These are phyloP conservation scores for Phoma sp. DNA, from an alignment of 2,329 filamentous ascomycete species.

Conservation along the genomic window DNA sequence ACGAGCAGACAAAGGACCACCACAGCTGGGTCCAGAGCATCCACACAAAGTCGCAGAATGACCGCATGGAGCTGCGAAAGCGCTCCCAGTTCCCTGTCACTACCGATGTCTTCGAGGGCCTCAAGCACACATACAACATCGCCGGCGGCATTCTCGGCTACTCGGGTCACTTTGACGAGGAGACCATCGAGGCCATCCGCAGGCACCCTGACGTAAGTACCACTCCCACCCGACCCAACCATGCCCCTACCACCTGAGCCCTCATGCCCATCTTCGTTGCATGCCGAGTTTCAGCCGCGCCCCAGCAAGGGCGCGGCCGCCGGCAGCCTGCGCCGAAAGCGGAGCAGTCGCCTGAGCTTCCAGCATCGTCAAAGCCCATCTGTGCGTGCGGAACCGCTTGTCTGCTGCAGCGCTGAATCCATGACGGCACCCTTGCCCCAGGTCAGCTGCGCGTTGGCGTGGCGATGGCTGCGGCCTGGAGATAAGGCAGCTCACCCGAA, in stretches of 20 bases:
- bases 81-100: conserved; percentile 75
- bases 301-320: not conserved
- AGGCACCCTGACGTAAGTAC: conserved; percentile 93
- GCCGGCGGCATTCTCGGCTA: conserved; percentile 86
- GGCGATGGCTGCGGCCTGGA: conserved; percentile 27
- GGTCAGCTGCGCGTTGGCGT: conserved; percentile 15
- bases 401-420: too few species aligned
- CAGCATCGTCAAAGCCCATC: not conserved
- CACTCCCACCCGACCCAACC: too few species aligned
- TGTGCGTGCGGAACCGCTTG: not conserved
- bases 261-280: conserved; percentile 7
- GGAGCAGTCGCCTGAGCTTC: not conserved
- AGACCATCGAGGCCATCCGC: conserved; percentile 90
- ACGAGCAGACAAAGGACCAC: conserved; percentile 74
- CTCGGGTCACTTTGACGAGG: conserved; percentile 93
- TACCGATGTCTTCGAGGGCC: conserved; percentile 76
- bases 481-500: conserved; percentile 34
- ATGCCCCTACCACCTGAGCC: conserved; percentile 7
- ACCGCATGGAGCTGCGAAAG: conserved; percentile 89
- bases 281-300: conserved; percentile 14
- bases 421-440: not conserved
- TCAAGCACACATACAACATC: conserved; percentile 98
- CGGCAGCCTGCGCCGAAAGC: conserved; percentile 4
- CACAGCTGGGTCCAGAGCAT: conserved; percentile 91
- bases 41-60: conserved; percentile 72